Conservation (phyloP, 1,284 basidiomycete genomes). For the Rhizoctonia solani region DNA sequence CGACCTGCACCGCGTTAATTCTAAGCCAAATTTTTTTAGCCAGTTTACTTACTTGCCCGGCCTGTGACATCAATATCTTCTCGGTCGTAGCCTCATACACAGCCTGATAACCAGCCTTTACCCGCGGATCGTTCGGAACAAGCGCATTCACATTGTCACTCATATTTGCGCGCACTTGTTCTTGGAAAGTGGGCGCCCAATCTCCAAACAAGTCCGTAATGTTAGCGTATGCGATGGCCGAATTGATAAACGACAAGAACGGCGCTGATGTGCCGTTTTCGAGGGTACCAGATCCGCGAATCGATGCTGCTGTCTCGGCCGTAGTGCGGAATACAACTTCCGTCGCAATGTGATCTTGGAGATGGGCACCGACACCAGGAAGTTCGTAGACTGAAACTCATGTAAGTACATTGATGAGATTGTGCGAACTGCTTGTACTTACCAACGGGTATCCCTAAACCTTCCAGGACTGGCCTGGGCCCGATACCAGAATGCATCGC, state of each 20-base stretch:
- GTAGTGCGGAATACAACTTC: slow-evolving; percentile 55
- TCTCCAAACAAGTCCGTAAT: slow-evolving; percentile 54
- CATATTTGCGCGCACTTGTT: slow-evolving; percentile 45
- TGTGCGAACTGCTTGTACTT: neutral
- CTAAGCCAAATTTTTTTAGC: slow-evolving; percentile 40
- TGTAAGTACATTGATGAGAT: neutral
- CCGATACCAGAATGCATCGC: slow-evolving; percentile 75
- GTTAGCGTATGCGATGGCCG: slow-evolving; percentile 68
- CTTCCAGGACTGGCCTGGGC: slow-evolving; percentile 57
- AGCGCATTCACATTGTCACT: slow-evolving; percentile 38
- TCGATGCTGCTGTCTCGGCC: slow-evolving; percentile 53
- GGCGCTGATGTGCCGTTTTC: slow-evolving; percentile 45
- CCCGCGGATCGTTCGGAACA: neutral
- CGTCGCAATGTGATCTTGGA: slow-evolving; percentile 71
- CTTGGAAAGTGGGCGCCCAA: slow-evolving; percentile 41
- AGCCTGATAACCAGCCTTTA: slow-evolving; percentile 41
- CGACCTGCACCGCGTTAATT: slow-evolving; percentile 57
- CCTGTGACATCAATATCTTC: slow-evolving; percentile 59
- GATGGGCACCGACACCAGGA: slow-evolving; percentile 75
- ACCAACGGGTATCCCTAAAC: slow-evolving; percentile 53
- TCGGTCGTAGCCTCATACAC: slow-evolving; percentile 51
- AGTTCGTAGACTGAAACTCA: slow-evolving; percentile 50
- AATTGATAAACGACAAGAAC: slow-evolving; percentile 68
- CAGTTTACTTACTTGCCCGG: slow-evolving; percentile 48
- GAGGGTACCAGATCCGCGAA: slow-evolving; percentile 45